Conservation (phyloP, 2,329 filamentous ascomycete species). For the Clarireedia homoeocarpa region DNA sequence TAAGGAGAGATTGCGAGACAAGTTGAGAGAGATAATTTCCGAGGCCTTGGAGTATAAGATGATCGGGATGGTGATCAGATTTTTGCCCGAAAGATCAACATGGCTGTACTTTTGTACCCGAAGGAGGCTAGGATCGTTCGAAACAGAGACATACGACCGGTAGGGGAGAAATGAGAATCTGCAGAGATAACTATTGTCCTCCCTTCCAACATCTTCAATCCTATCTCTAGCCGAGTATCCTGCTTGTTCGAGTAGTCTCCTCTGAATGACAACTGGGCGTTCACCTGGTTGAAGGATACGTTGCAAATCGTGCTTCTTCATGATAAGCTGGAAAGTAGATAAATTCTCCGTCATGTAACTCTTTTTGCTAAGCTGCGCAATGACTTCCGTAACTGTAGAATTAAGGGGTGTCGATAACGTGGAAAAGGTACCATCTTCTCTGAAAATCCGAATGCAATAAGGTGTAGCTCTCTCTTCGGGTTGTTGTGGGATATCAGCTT, state of each 20-base stretch:
- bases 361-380: slow-evolving; percentile 88
- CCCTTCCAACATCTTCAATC: slow-evolving; percentile 86
- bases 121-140: slow-evolving; percentile 73
- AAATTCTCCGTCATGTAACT: slow-evolving; percentile 84
- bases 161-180: slow-evolving; percentile 91
- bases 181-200: slow-evolving; percentile 95
- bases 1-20: slow-evolving; percentile 85
- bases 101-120: slow-evolving; percentile 89
- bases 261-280: slow-evolving; percentile 84
- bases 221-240: slow-evolving; percentile 82
- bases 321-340: slow-evolving; percentile 90
- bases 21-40: slow-evolving; percentile 90
- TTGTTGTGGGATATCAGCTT: slow-evolving; percentile 56
- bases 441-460: slow-evolving; percentile 93
- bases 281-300: slow-evolving; percentile 73
- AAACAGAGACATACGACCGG: slow-evolving; percentile 64
- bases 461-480: slow-evolving; percentile 67
- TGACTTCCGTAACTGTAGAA: slow-evolving; percentile 77
- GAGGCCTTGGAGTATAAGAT: slow-evolving; percentile 82
- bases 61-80: slow-evolving; percentile 91
- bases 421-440: slow-evolving; percentile 87
- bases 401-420: slow-evolving; percentile 80
- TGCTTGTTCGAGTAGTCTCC: slow-evolving; percentile 80
- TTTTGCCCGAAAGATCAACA: slow-evolving; percentile 83
- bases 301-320: slow-evolving; percentile 86